Conservation (phyloP, 2,329 filamentous ascomycete genomes). For the Colletotrichum chrysophilum region DNA sequence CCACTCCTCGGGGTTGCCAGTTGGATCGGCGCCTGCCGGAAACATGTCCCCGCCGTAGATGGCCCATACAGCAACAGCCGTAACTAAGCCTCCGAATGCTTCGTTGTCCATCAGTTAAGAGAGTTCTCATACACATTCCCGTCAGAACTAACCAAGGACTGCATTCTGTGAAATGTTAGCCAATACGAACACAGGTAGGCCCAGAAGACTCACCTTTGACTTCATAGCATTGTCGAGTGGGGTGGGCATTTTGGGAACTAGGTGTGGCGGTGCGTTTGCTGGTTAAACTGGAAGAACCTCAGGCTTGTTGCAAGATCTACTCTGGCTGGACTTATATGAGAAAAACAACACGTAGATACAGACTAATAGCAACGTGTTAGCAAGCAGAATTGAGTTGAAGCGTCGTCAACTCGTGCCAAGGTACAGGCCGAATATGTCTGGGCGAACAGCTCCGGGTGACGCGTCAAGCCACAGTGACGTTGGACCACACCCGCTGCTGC, state of each 20-base stretch:
- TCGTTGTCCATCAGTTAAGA: constrained; percentile 24
- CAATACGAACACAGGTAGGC: background rate
- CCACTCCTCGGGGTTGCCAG: constrained; percentile 74
- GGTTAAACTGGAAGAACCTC: background rate
- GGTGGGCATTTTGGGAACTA: constrained; percentile 64
- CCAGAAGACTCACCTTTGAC: constrained; percentile 62
- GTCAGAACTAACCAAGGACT: constrained; percentile 4
- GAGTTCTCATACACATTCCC: no score
- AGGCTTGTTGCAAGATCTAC: background rate
- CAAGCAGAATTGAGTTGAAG: background rate
- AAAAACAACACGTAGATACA: background rate
- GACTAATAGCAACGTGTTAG: constrained; percentile 11
- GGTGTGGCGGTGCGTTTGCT: background rate
- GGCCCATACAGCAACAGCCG: constrained; percentile 80
- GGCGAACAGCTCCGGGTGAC: background rate
- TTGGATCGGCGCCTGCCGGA: constrained; percentile 76
- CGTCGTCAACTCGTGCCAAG: constrained; percentile 7
- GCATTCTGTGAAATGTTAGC: constrained; percentile 8
- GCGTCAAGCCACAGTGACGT: constrained; percentile 21
- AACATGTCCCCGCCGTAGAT: constrained; percentile 91
- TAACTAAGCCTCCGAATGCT: constrained; percentile 84
- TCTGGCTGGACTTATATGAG: background rate
- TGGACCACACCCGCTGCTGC: background rate
- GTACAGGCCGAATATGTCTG: background rate
- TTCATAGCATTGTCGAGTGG: constrained; percentile 71